Evolutionary conservation across 768 basidiomycete species (phyloP), one percentile per base, ranked within the genome.

Genomic region (Kwoniella botswanensis): DNA sequence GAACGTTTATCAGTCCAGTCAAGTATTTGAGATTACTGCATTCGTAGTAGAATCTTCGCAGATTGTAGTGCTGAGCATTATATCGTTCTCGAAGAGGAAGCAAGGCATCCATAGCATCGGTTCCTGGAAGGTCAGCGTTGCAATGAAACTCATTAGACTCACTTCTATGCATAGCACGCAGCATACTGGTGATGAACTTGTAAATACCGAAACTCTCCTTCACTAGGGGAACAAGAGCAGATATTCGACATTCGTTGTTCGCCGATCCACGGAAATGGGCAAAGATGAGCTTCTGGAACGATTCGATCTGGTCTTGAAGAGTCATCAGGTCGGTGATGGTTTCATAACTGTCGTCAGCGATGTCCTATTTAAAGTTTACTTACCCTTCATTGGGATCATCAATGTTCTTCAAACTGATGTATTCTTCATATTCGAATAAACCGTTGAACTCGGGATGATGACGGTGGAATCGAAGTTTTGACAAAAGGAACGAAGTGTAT

Each of bases 131-230:
- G 64, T 69, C 65, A 72, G 68, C 50, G 9, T 1, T 2, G 41
- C 0, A 43, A 26, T n/a, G 4, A 43, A 53, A 67, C 1, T 43
- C 4, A 17, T 18, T 12, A 4, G 26, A 85, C 89, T 82, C 79
- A 96, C 96, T 86, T 85, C 97, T 87, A 81, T 96, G 93, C 92
- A 99, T 93, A 1, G 97, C 97, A 26, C 97, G 88, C 82, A 98
- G 86, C 97, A 99, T 99, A 85, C 93, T 95, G 11, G 96, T 98
- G 81, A 98, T 95, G 85, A 98, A 99, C 57, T 93, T 89, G 85
- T 99, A 99, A 68, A 99, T 99, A 46, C 96, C 96, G 90, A 95
- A 99, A 77, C 93, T 96, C 85, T 99, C 97, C 85, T 99, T 99
- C 65, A 99, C 97, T 13, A 98, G 87, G 24, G 97, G 96, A 2